Percentiles rank a stretch among this genome's conserved stretches.
These are phyloP conservation scores for Penicillium sp. DNA, from an alignment of 2,329 filamentous ascomycete species.

Conservation along the genomic window DNA sequence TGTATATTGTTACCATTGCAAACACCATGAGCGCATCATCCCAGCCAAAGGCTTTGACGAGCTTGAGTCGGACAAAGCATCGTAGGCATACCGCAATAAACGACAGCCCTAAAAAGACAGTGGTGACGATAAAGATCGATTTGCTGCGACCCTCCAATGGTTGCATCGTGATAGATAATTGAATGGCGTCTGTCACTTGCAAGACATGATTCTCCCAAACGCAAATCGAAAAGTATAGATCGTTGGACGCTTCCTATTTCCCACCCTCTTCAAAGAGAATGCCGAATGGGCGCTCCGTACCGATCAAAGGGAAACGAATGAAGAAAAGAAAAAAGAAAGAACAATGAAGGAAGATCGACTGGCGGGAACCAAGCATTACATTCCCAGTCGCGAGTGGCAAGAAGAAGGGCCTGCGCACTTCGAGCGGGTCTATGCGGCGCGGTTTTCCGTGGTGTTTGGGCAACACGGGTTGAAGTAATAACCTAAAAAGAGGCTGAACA, in stretches of 20 bases:
- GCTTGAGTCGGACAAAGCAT: slow-evolving; percentile 41
- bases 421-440: slow-evolving; percentile 12
- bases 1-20: slow-evolving; percentile 37
- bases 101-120: slow-evolving; percentile 38
- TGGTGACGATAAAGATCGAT: slow-evolving; percentile 39
- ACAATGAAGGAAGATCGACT: slow-evolving; percentile 6
- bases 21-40: slow-evolving; percentile 45
- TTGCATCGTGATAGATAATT: slow-evolving; percentile 26
- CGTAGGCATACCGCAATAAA: slow-evolving; percentile 39
- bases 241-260: background rate
- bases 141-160: slow-evolving; percentile 38
- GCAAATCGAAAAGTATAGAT: background rate
- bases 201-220: slow-evolving; percentile 1
- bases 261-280: background rate
- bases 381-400: slow-evolving; percentile 21
- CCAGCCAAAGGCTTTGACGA: slow-evolving; percentile 44
- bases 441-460: slow-evolving; percentile 14
- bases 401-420: slow-evolving; percentile 9
- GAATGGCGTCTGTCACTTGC: background rate
- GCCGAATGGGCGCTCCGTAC: background rate
- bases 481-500: too few species aligned
- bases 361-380: slow-evolving; percentile 19
- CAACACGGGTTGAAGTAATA: background rate
- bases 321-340: slow-evolving; percentile 6
- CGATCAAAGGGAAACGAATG: slow-evolving; percentile 1